Conservation (phyloP, 225 moss, liverwort and hornwort species). For the Ulota crispa region DNA sequence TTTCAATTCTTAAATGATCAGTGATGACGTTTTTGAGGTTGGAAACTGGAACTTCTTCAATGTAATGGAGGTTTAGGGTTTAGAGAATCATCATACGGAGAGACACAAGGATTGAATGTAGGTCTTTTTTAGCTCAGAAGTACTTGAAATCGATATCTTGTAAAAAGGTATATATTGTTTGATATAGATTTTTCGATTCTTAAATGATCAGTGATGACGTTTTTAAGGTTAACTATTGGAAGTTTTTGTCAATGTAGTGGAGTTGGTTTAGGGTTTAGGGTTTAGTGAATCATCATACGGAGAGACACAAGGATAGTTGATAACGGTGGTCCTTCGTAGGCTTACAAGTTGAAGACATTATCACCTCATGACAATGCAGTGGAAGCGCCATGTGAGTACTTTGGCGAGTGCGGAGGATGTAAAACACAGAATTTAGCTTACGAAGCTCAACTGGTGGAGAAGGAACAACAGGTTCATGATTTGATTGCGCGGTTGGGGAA, state of each 20-base stretch:
- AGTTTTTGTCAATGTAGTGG: neutral
- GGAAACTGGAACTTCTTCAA: neutral
- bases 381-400: constrained; percentile 81
- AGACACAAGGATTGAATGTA: no score
- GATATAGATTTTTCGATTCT: neutral
- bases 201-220: neutral
- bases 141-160: neutral
- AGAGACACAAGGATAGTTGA: neutral
- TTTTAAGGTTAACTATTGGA: neutral
- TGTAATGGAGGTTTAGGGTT: neutral
- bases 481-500: constrained; percentile 84
- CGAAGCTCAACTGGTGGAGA: constrained; percentile 77
- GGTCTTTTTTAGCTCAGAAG: neutral
- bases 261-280: neutral
- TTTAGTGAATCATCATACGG: neutral
- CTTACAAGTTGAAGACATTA: constrained; percentile 93
- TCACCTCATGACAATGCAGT: constrained; percentile 85
- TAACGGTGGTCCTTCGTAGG: constrained; percentile 41
- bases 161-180: no score
- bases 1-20: no score
- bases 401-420: constrained; percentile 96
- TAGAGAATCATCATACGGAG: no score
- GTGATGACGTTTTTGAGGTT: neutral
- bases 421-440: constrained; percentile 91
- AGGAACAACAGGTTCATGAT: constrained; percentile 94